A percentile compares a stretch with the other conserved stretches of the same genome.
phyloP scores from a whole-genome alignment of 768 basidiomycete genomes.

The Leccinum subtestaceum region DNA sequence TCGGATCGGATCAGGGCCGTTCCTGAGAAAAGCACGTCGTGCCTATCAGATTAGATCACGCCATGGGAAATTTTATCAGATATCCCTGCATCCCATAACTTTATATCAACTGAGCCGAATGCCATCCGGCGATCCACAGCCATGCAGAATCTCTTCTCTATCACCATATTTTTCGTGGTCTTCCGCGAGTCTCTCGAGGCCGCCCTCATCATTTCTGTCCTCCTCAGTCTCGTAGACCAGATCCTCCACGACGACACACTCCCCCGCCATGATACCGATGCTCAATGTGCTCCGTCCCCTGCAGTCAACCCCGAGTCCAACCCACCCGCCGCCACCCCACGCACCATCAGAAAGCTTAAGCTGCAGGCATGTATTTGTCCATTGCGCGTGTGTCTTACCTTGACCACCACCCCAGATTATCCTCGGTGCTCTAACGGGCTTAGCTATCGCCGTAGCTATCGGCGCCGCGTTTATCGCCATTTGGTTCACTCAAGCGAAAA shows the following conservation, averaged over 20 bases:
- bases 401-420: constrained; percentile 54
- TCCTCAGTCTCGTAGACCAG: constrained; percentile 89
- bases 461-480: constrained; percentile 92
- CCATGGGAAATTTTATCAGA: constrained; percentile 5
- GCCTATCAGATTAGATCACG: constrained; percentile 3
- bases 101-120: background rate
- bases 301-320: constrained; percentile 20
- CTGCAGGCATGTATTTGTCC: constrained; percentile 46
- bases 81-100: background rate
- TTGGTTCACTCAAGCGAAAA: constrained; percentile 87
- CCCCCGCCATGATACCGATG: background rate
- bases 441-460: constrained; percentile 77
- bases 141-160: constrained; percentile 65
- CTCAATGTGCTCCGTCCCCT: background rate
- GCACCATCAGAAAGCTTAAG: constrained; percentile 64
- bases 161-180: constrained; percentile 95
- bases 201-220: constrained; percentile 86
- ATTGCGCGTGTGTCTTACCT: background rate
- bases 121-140: background rate
- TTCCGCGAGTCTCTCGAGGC: constrained; percentile 94
- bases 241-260: constrained; percentile 45
- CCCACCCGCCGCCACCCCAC: constrained; percentile 34
- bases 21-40: background rate
- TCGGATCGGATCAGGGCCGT: background rate
- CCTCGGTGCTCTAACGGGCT: constrained; percentile 66